phyloP scores from a whole-genome alignment of 768 basidiomycete genomes.

The Boletus vermiculosoides region DNA sequence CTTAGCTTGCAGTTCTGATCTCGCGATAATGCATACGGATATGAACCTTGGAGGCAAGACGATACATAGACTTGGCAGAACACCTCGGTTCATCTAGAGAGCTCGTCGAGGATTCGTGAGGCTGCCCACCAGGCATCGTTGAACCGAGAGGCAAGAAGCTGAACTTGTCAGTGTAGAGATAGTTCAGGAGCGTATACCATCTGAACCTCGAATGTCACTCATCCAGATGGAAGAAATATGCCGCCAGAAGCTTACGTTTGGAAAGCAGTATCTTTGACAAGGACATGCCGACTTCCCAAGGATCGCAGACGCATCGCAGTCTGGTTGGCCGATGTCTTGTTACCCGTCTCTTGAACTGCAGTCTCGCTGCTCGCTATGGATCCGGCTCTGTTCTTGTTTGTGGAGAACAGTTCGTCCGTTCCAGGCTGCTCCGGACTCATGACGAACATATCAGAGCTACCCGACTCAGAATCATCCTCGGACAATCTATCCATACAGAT shows the following conservation, averaged over 20 bases:
- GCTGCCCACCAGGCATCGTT: not conserved
- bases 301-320: constrained; percentile 7
- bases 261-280: constrained; percentile 30
- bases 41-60: constrained; percentile 40
- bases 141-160: constrained; percentile 33
- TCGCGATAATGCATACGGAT: not conserved
- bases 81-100: constrained; percentile 20
- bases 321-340: not conserved
- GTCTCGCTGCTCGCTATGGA: constrained; percentile 11
- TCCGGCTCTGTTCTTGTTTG: not conserved
- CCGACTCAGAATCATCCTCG: constrained; percentile 15
- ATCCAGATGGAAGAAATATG: not conserved
- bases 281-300: constrained; percentile 24
- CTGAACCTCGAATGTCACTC: constrained; percentile 16
- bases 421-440: constrained; percentile 16
- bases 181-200: constrained; percentile 40
- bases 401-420: not conserved
- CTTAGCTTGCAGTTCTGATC: not conserved
- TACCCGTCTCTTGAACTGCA: not conserved
- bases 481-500: constrained; percentile 8
- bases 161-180: constrained; percentile 38
- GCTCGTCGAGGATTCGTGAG: constrained; percentile 1
- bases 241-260: constrained; percentile 18
- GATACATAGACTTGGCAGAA: constrained; percentile 48
- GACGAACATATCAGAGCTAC: constrained; percentile 17